These are phyloP conservation scores for Hemisphaericaspora nanyangensis DNA, from an alignment of 805 yeast species.

Conservation along the genomic window DNA sequence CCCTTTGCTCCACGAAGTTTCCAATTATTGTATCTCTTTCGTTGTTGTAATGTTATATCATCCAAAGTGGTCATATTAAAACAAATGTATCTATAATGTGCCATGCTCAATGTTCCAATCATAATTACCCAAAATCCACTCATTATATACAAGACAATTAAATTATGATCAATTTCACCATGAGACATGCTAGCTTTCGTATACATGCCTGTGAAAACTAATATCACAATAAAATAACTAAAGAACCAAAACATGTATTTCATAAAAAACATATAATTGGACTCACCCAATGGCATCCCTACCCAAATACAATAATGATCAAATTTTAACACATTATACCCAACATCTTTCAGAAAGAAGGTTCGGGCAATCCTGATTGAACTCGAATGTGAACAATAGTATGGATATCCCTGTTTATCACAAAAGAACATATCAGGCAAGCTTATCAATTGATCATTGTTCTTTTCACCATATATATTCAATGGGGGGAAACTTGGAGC, in stretches of 20 bases:
- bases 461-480: conserved; percentile 19
- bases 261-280: conserved; percentile 58
- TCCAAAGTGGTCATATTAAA: conserved; percentile 59
- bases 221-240: conserved; percentile 26
- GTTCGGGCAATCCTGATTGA: conserved; percentile 63
- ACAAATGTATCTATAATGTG: conserved; percentile 43
- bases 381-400: conserved; percentile 68
- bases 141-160: conserved; percentile 45
- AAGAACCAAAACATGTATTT: conserved; percentile 44
- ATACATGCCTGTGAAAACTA: conserved; percentile 22
- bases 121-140: conserved; percentile 45
- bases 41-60: conserved; percentile 36
- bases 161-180: conserved; percentile 40
- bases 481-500: conserved; percentile 34
- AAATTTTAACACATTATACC: conserved; percentile 63
- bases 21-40: conserved; percentile 28
- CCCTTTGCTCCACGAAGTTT: conserved; percentile 3
- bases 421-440: conserved; percentile 65
- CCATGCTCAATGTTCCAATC: conserved; percentile 36
- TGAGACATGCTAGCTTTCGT: conserved; percentile 13
- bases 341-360: conserved; percentile 60
- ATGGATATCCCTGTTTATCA: conserved; percentile 70
- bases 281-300: conserved; percentile 66
- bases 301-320: conserved; percentile 86
- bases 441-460: conserved; percentile 16